These are phyloP conservation scores for Picocystis salinarum DNA, from an alignment of 139 green algal species.

Conservation along the genomic window DNA sequence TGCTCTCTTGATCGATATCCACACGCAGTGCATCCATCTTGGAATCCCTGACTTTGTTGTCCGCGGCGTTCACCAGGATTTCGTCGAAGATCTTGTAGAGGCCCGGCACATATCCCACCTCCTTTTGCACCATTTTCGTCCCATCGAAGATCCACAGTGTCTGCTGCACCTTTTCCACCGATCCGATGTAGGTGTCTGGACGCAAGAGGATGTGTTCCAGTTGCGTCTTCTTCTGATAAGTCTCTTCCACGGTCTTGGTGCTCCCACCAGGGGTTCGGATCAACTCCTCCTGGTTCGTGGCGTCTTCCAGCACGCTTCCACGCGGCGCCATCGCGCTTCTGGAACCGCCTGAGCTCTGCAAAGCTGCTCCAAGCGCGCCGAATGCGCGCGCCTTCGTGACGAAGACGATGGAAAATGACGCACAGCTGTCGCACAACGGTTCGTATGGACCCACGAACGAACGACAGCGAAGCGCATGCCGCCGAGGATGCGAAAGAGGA, in stretches of 20 bases:
- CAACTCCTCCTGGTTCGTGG: too few species aligned
- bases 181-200: constrained; percentile 95
- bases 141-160: constrained; percentile 81
- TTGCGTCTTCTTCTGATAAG: constrained; percentile 96
- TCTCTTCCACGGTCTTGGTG: constrained; percentile 73
- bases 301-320: too few species aligned
- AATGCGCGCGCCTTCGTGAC: too few species aligned
- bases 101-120: constrained; percentile 65
- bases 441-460: too few species aligned
- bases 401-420: too few species aligned
- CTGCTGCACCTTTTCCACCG: constrained; percentile 66
- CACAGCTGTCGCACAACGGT: too few species aligned
- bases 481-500: too few species aligned
- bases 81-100: constrained; percentile 99
- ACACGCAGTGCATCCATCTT: constrained; percentile 69
- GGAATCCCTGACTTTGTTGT: constrained; percentile 92
- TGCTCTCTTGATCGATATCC: constrained; percentile 13
- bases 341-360: too few species aligned
- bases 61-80: constrained; percentile 95
- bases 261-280: background rate
- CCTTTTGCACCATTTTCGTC: constrained; percentile 30
- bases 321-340: too few species aligned
- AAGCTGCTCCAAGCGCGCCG: too few species aligned
- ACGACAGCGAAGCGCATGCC: too few species aligned
- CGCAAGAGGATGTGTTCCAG: constrained; percentile 96